A percentile compares a stretch with the other conserved stretches of the same genome.
Conservation (phyloP, 2,329 filamentous ascomycete genomes). For the Fusarium vanettenii region DNA sequence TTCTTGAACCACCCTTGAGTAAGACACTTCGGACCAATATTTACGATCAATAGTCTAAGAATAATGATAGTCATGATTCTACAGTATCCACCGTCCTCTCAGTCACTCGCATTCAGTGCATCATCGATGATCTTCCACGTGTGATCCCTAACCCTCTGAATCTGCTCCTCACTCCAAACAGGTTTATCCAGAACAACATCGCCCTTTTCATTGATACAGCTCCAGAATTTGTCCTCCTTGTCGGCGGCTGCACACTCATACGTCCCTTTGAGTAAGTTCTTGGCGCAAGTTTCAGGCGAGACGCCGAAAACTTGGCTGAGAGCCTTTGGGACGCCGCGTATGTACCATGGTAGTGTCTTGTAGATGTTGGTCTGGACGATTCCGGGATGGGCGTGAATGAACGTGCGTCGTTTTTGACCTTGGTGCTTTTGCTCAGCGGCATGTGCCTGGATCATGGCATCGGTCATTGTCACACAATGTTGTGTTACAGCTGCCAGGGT, state of each 20-base stretch:
- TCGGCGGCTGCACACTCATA: slow-evolving; percentile 15
- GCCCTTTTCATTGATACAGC: slow-evolving; percentile 47
- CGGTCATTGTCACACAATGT: slow-evolving; percentile 54
- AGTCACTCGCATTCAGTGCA: background rate
- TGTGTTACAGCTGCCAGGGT: slow-evolving; percentile 46
- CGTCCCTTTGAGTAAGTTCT: slow-evolving; percentile 41
- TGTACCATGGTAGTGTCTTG: slow-evolving; percentile 46
- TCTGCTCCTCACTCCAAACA: slow-evolving; percentile 43
- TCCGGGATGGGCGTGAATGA: slow-evolving; percentile 55
- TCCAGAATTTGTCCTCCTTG: slow-evolving; percentile 41
- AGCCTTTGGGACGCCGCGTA: slow-evolving; percentile 26
- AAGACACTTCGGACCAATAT: background rate
- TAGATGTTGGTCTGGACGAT: slow-evolving; percentile 49
- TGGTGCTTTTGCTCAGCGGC: slow-evolving; percentile 40
- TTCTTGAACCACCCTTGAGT: accelerated
- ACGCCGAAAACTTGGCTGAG: slow-evolving; percentile 36
- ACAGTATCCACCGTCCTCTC: background rate
- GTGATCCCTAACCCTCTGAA: slow-evolving; percentile 43
- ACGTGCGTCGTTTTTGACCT: slow-evolving; percentile 39
- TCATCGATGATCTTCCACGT: slow-evolving; percentile 46
- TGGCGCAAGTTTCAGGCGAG: slow-evolving; percentile 43
- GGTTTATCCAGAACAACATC: slow-evolving; percentile 38
- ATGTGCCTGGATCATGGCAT: slow-evolving; percentile 50
- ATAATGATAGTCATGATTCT: background rate
- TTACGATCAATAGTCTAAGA: background rate